Evolutionary conservation across 805 yeast genomes (phyloP), one percentile per base, ranked within the genome.

Genomic region (Teunomyces pallodes): DNA sequence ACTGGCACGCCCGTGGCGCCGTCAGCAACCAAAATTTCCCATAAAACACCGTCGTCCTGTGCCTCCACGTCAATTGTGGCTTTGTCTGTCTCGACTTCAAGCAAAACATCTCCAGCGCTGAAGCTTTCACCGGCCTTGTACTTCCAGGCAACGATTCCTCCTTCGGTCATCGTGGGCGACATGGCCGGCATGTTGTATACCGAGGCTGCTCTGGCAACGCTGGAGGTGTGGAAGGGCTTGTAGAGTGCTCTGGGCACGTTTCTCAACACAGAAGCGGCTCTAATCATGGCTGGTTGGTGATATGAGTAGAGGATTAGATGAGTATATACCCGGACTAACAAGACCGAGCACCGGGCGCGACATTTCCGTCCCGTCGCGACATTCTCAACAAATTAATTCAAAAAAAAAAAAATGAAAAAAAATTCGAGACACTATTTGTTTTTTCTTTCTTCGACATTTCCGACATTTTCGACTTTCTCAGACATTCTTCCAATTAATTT

Each of bases 141-240:
- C 64, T 89, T 87, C 99, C 99, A 92, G 46, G 82, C 77, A 9
- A 90, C 88, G 54, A 92, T 80, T 5, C 96, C 97, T 36, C 99
- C 99, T 63, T 84, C 88, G 28, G 90, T 90, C 99, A 92, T 92
- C 5, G 99, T 92, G 38, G 99, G 99, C 4, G 97, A 91, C 97
- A 92, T 89, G 24, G 99, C 97, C 3, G 99, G 99, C 98, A 92
- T 92, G 46, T 76, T 83, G 71, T 89, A 90, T 32, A 74, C 67
- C 16, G 71, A 61, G 4, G 79, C 82, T 2, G 70, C 77, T 36
- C 46, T 39, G 43, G 54, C 53, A 5, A 48, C 43, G 9, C 55
- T 47, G n/a, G 65, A 51, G 12, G 53, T 44, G 51, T 69, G 73
- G 55, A 80, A 64, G 65, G 32, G 20, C 29, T 61, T 52, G 33